Base-by-base conservation (phyloP, 225 moss, liverwort and hornwort species). In the Sphagnum tenellum region DNA sequence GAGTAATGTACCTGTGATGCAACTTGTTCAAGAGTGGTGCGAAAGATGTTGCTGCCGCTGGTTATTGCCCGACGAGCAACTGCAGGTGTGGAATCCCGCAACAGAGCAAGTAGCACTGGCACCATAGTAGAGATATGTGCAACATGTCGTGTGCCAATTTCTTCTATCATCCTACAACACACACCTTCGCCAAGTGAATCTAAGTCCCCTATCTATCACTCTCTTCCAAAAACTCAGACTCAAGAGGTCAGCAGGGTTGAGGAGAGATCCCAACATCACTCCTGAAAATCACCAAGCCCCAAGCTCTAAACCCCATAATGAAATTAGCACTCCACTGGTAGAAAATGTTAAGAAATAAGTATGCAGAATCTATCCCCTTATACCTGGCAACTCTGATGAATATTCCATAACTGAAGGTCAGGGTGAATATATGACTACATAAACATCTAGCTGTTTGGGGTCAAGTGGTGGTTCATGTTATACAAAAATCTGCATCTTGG, bases 51-150 rank as follows among this genome's bases (percentile, higher is more conserved):
- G 66, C 89, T 89, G 62, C 95, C 95, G 71, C 86, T 88, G 48
- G 95, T 89, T 47, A 95, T 89, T 68, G 95, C 95, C 66, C 92
- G 84, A 67, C 95, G 82, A 64, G 95, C 89, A 72, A 95, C 95
- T 70, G 92, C 98, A 56, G 98, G 98, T 44, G 87, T 82, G 69
- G 64, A 65, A 70, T 99, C 98, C 64, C 80, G 80, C 73, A 99
- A 70, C 68, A 99, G 80, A 74, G 86, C 69, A 77, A 93, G 74
- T 56, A 99, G 76, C 47, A 88, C 90, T 29, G 90, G 90, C 55
- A 92, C 76, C 88, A 99, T 93, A 50, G 72, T 76, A 57, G 98
- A 78, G 59, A 91, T 74, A 56, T 89, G 89, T 47, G 87, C 84
- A 70, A 79, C 70, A 59, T 82, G 89, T 63, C 78, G 77, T 70